Percentiles rank a stretch among this genome's conserved stretches.
Conservation (phyloP, 768 basidiomycete genomes). For the Boletus tomentosulus region DNA sequence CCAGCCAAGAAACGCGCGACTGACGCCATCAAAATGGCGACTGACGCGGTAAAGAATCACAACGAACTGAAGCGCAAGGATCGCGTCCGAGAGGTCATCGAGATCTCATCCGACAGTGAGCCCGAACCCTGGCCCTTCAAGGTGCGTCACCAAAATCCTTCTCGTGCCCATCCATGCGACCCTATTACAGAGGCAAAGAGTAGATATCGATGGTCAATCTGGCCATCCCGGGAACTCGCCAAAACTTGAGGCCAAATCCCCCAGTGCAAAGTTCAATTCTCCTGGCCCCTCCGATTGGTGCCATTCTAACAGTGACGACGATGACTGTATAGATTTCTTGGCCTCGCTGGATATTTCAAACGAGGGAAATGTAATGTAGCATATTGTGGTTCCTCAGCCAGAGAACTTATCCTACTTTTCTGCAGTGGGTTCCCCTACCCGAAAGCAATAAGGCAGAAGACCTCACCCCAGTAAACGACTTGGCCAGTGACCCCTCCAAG, state of each 20-base stretch:
- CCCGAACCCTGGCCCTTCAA: conserved; percentile 18
- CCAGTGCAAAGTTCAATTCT: conserved; percentile 1
- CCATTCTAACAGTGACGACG: conserved; percentile 14
- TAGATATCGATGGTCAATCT: neutral
- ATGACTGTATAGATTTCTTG: conserved; percentile 20
- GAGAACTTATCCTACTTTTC: conserved; percentile 3
- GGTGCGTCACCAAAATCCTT: conserved; percentile 8
- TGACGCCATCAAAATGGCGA: conserved; percentile 15
- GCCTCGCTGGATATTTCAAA: conserved; percentile 30
- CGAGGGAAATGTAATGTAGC: conserved; percentile 23
- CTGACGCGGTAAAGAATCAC: conserved; percentile 5
- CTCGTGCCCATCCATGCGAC: neutral
- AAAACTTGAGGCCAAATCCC: conserved; percentile 4
- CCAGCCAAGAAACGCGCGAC: conserved; percentile 22
- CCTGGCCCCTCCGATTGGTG: neutral
- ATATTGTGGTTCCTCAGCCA: neutral
- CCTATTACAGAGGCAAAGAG: conserved; percentile 19
- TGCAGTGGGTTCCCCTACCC: conserved; percentile 26
- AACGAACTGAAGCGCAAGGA: conserved; percentile 23
- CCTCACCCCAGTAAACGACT: conserved; percentile 16
- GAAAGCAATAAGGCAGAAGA: conserved; percentile 31
- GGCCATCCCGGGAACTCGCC: neutral
- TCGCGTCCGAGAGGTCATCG: conserved; percentile 15
- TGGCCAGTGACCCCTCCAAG: neutral
- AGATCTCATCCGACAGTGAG: conserved; percentile 31